Evolutionary conservation across 2,329 filamentous ascomycete genomes (phyloP).

Genomic region (Scedosporium aurantiacum): DNA sequence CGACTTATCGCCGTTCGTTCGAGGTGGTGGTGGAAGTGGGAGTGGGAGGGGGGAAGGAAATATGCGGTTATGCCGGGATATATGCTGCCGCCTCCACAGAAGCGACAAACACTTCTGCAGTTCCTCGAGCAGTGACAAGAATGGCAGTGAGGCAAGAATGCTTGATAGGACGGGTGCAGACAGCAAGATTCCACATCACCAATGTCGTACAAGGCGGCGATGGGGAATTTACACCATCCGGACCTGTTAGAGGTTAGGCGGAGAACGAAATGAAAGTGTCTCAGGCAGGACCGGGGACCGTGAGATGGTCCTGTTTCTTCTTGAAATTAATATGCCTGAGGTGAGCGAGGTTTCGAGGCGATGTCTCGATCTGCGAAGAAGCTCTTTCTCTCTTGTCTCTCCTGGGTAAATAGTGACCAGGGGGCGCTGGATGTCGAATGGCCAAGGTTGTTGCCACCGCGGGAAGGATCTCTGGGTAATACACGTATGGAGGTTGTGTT

Average conservation of each 20-base stretch:
- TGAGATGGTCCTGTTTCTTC: background rate
- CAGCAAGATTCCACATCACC: background rate
- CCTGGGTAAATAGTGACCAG: too few relatives aligned
- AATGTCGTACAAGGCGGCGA: background rate
- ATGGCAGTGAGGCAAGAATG: background rate
- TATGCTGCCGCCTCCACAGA: background rate
- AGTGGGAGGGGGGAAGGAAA: constrained; percentile 3
- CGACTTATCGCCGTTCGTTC: background rate
- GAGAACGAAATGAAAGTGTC: background rate
- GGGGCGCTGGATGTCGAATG: too few relatives aligned
- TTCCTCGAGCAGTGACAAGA: background rate
- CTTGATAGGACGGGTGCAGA: background rate
- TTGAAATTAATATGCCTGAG: background rate
- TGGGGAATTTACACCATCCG: background rate
- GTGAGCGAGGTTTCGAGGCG: background rate
- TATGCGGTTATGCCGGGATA: background rate
- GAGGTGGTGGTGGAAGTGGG: background rate
- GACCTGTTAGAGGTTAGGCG: background rate
- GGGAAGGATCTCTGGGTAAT: too few relatives aligned
- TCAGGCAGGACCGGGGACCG: background rate
- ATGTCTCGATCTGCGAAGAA: background rate
- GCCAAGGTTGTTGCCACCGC: too few relatives aligned
- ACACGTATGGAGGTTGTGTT: too few relatives aligned
- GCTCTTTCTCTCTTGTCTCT: too few relatives aligned
- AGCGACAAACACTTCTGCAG: background rate